Evolutionary conservation across 805 yeast genomes (phyloP).

Genomic region (Sungouiozyma ichnusensis): DNA sequence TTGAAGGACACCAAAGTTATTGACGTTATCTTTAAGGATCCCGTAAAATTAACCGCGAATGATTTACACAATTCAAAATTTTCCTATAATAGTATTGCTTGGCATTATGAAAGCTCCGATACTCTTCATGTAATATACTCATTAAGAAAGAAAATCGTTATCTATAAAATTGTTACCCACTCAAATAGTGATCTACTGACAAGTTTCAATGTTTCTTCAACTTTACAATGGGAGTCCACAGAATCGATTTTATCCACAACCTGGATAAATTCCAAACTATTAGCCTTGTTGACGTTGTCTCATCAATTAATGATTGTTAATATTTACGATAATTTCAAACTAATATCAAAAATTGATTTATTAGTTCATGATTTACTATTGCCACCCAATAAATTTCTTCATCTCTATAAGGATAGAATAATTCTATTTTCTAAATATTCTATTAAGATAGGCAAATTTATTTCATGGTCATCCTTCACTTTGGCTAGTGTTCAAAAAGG

Average conservation of each 20-base stretch:
- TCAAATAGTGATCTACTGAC: not conserved
- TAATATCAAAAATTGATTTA: conserved; percentile 16
- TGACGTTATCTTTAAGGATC: conserved; percentile 6
- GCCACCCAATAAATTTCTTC: conserved; percentile 20
- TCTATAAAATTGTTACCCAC: conserved; percentile 3
- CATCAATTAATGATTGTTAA: conserved; percentile 18
- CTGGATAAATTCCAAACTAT: conserved; percentile 17
- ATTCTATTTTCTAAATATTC: conserved; percentile 19
- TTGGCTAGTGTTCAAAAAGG: conserved; percentile 23
- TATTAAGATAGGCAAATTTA: conserved; percentile 19
- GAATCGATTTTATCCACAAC: conserved; percentile 16
- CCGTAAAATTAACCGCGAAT: not conserved
- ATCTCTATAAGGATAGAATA: conserved; percentile 12
- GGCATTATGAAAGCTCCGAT: conserved; percentile 9
- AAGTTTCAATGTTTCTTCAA: not conserved
- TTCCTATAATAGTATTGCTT: conserved; percentile 6
- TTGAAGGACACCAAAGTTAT: conserved; percentile 6
- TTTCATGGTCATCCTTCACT: conserved; percentile 26
- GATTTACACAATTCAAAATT: not conserved
- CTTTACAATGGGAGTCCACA: not conserved
- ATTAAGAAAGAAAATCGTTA: conserved; percentile 7
- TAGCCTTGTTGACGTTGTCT: conserved; percentile 21
- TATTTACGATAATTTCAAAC: conserved; percentile 5
- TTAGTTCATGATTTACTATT: conserved; percentile 16
- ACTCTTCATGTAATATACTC: conserved; percentile 11